A percentile compares a stretch with the other conserved stretches of the same genome.
Evolutionary conservation across 305 asterid species (phyloP).

Genomic region (Fraxinus velutina): DNA sequence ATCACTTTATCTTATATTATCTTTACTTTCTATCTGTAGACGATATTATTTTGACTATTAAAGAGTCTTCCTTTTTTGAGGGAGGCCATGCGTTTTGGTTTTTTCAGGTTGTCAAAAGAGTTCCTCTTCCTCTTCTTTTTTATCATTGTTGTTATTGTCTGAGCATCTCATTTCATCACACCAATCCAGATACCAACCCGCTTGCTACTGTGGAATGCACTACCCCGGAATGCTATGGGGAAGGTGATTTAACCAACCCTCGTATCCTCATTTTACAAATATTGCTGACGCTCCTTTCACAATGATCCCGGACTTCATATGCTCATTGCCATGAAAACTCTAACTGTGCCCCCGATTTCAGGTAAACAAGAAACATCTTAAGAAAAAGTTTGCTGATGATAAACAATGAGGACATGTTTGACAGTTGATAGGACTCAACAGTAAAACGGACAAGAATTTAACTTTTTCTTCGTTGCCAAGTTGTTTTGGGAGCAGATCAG

Average conservation of each 20-base stretch:
- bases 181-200: slow-evolving; percentile 65
- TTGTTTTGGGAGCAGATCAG: neutral
- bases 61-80: neutral
- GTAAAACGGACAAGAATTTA: neutral
- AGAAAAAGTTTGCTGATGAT: slow-evolving; percentile 49
- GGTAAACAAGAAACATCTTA: slow-evolving; percentile 91
- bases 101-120: neutral
- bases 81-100: neutral
- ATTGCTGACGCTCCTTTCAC: neutral
- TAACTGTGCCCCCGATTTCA: slow-evolving; percentile 21
- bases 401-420: neutral
- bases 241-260: slow-evolving; percentile 44
- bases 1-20: neutral
- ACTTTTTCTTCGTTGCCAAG: neutral
- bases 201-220: slow-evolving; percentile 63
- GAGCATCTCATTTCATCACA: neutral
- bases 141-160: neutral
- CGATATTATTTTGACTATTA: neutral
- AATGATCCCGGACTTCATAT: too few species aligned
- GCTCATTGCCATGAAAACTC: neutral
- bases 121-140: neutral
- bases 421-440: neutral
- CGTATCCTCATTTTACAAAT: neutral
- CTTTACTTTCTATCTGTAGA: neutral
- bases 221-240: slow-evolving; percentile 98